Base-by-base conservation (phyloP, 495 filamentous ascomycete genomes). In the Penicillium subrubescens region DNA sequence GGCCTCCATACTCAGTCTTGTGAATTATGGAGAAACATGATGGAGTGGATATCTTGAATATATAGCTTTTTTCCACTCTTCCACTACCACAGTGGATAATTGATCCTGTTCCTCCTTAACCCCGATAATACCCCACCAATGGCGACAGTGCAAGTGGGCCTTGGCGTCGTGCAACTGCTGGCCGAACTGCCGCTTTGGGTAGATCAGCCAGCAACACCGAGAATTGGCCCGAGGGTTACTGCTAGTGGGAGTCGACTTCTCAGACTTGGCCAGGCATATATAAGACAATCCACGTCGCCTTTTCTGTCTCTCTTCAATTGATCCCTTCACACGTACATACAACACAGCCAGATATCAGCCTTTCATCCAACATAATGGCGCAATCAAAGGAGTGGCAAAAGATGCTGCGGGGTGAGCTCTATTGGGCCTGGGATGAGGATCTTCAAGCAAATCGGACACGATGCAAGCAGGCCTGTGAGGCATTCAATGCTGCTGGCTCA, bases 401-500 rank as follows among this genome's bases (percentile, higher is more conserved):
- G 44, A 77, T 77, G 72, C 66, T 75, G 25, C 74, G 72, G 17
- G 76, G 76, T 2, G 78, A 79, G 63, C 69, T 78, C 14, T 81
- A 80, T 62, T 75, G 80, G 73, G 83, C 84, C 21, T 83, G 84
- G 72, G 79, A 81, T 39, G 82, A 82, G 14, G 80, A 83, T 59
- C 77, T 86, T 1, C 73, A 83, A 41, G 81, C 77, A 0, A 89
- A 83, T 25, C 84, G 92, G 2, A 71, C 74, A 5, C 77, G 86
- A 15, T 90, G 89, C 71, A 81, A 81, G 37, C 62, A 75, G 5
- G 89, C 90, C 2, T 87, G 82, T 62, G 66, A 80, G 10, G 73
- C 75, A 10, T 92, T 87, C 76, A 93, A 91, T 75, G 78, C 77
- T 41, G 79, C 83, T 4, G 79, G 83, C 3, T 77, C 84, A 0